Evolutionary conservation across 2,329 filamentous ascomycete species (phyloP), one percentile per base, ranked within the genome.

Genomic region (Bipolaris zeicola): DNA sequence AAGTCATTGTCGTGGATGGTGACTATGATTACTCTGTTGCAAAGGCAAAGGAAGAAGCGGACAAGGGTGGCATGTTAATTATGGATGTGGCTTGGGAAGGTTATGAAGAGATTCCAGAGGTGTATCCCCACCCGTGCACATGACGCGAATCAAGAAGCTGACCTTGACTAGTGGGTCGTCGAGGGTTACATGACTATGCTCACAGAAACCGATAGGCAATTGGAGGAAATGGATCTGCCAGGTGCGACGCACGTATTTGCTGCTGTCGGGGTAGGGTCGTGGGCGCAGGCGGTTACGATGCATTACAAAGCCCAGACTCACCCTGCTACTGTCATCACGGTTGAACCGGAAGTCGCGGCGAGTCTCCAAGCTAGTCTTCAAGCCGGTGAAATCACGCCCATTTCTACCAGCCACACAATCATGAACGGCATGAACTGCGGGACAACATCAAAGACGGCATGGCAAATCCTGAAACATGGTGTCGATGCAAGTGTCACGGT

Each of bases 141-240:
- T 11, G 16, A 37, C n/a, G 10, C 33, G 14, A 18, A 18, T 36
- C 5, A 36, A 45, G 49, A 46, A 53, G 36, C 68, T 56, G 36
- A 61, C 34, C 1, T 22, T 1, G n/a, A 41, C 11, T 44, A 84
- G 73, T 92, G 88, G 86, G 89, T 93, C 20, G 88, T 92, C 0
- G 86, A 94, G 58, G 91, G 91, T 0, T 95, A 94, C 66, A 81
- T 80, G 4, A 92, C 89, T 0, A 88, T 93, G 83, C 78, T 93
- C 59, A 71, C 76, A 3, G 91, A 95, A 68, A 78, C 85, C 0
- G 88, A 92, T 47, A 70, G 79, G 18, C 89, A 93, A 67, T 68
- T 88, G 8, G 68, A 79, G 0, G 73, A 76, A 0, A 62, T 77
- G 0, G 58, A 52, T 0, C 70, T 76, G 0, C 61, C 67, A 4